Evolutionary conservation across 2,329 filamentous ascomycete genomes (phyloP).

Genomic region (Sporothrix euskadiensis): DNA sequence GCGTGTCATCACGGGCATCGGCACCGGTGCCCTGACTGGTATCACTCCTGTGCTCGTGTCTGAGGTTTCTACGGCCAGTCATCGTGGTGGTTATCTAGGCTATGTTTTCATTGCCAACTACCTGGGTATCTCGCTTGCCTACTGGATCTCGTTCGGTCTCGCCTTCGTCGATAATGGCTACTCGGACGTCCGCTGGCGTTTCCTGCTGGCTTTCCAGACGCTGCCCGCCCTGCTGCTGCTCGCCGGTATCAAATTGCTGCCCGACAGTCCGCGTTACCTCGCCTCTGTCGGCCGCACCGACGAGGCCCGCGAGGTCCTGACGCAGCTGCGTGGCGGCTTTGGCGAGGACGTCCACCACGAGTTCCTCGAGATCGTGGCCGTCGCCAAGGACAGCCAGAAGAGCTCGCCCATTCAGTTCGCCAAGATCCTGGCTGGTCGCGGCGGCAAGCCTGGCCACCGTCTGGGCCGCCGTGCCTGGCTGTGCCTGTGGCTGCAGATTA

Average conservation of each 20-base stretch:
- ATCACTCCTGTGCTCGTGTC: slow-evolving; percentile 53
- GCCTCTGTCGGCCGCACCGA: slow-evolving; percentile 34
- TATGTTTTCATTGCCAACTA: slow-evolving; percentile 57
- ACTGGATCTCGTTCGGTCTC: slow-evolving; percentile 44
- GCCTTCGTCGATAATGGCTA: slow-evolving; percentile 35
- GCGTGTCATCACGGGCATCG: slow-evolving; percentile 53
- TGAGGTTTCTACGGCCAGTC: slow-evolving; percentile 49
- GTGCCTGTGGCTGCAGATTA: slow-evolving; percentile 46
- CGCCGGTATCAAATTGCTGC: slow-evolving; percentile 44
- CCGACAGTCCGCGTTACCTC: slow-evolving; percentile 47
- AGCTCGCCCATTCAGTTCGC: slow-evolving; percentile 42
- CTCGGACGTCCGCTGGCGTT: slow-evolving; percentile 42
- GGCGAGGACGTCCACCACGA: slow-evolving; percentile 44
- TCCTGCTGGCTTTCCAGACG: slow-evolving; percentile 45
- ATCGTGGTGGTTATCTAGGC: slow-evolving; percentile 50
- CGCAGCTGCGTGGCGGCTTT: slow-evolving; percentile 40
- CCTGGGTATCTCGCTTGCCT: slow-evolving; percentile 49
- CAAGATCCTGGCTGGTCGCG: slow-evolving; percentile 43
- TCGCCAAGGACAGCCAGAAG: slow-evolving; percentile 43
- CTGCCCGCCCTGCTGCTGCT: slow-evolving; percentile 46
- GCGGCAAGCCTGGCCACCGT: slow-evolving; percentile 41
- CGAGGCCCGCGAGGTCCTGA: slow-evolving; percentile 38
- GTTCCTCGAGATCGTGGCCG: slow-evolving; percentile 45
- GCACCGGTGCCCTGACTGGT: slow-evolving; percentile 53
- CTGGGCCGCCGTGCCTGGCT: slow-evolving; percentile 45